phyloP scores from a whole-genome alignment of 805 yeast genomes.

The Wickerhamomyces mucosus region DNA sequence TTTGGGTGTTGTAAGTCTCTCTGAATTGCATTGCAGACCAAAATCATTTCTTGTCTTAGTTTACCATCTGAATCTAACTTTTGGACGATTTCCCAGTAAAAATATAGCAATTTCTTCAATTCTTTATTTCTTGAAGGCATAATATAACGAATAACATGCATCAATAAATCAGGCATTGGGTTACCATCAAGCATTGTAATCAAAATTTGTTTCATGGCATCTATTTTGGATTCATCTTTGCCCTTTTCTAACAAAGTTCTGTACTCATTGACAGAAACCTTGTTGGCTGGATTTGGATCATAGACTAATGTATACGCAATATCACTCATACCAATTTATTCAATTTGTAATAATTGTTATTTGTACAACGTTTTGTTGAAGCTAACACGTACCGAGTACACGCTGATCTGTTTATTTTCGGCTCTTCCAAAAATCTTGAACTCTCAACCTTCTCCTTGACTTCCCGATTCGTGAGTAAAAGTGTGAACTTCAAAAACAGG shows the following conservation, averaged over 20 bases:
- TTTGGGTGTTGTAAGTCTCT: slow-evolving; percentile 97
- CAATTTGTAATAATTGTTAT: no score
- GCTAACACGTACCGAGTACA: no score
- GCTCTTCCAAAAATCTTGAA: no score
- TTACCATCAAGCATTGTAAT: slow-evolving; percentile 88
- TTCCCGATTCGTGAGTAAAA: no score
- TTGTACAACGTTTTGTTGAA: no score
- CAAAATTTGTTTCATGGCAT: slow-evolving; percentile 82
- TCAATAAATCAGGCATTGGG: slow-evolving; percentile 82
- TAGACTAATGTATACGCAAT: slow-evolving; percentile 72
- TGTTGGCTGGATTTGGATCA: slow-evolving; percentile 60
- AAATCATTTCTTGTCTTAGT: slow-evolving; percentile 95
- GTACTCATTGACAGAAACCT: slow-evolving; percentile 59
- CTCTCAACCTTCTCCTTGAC: no score
- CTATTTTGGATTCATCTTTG: slow-evolving; percentile 77
- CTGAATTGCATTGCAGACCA: slow-evolving; percentile 95
- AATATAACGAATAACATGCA: slow-evolving; percentile 94
- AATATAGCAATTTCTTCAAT: slow-evolving; percentile 84
- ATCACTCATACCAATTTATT: slow-evolving; percentile 18
- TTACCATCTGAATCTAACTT: slow-evolving; percentile 82
- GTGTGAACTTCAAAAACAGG: no score
- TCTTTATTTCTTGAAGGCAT: slow-evolving; percentile 93
- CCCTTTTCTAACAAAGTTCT: slow-evolving; percentile 78
- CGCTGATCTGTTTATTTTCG: no score
- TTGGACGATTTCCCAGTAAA: slow-evolving; percentile 97